Percentiles rank a stretch among this genome's conserved stretches.
phyloP scores from a whole-genome alignment of 768 basidiomycete genomes.

The Kwoniella heveanensis region DNA sequence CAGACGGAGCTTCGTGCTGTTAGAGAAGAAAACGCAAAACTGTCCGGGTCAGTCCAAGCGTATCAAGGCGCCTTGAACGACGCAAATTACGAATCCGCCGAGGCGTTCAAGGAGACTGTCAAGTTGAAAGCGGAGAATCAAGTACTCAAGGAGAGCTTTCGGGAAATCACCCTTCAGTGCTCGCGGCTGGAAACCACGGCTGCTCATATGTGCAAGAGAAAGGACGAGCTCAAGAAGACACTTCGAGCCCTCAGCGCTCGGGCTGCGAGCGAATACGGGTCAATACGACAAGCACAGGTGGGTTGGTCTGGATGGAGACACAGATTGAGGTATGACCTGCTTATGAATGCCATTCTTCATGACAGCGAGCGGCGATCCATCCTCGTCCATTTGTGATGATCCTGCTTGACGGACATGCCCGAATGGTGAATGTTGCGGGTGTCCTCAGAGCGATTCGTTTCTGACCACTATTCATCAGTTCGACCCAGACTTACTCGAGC shows the following conservation, averaged over 20 bases:
- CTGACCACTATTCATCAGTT: slow-evolving; percentile 11
- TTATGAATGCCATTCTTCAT: too few species aligned
- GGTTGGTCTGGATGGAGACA: too few species aligned
- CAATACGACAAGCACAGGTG: too few species aligned
- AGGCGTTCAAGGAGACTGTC: background rate
- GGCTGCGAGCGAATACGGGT: too few species aligned
- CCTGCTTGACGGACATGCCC: slow-evolving; percentile 25
- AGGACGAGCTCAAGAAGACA: background rate
- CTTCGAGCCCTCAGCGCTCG: too few species aligned
- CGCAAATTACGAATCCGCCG: background rate
- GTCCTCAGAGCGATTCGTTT: background rate
- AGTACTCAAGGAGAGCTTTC: background rate
- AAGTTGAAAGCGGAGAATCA: slow-evolving; percentile 4
- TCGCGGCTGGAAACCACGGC: background rate
- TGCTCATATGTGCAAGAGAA: background rate
- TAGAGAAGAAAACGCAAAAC: background rate
- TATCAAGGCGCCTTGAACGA: slow-evolving; percentile 4
- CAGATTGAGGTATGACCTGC: background rate
- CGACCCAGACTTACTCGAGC: slow-evolving; percentile 3
- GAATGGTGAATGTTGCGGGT: slow-evolving; percentile 18
- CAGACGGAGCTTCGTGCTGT: background rate
- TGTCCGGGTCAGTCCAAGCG: background rate
- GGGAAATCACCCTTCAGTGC: background rate
- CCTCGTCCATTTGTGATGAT: slow-evolving; percentile 14
- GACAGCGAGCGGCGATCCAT: background rate